A percentile compares a stretch with the other conserved stretches of the same genome.
Evolutionary conservation across 805 yeast species (phyloP).

Genomic region (Deakozyma indianensis): DNA sequence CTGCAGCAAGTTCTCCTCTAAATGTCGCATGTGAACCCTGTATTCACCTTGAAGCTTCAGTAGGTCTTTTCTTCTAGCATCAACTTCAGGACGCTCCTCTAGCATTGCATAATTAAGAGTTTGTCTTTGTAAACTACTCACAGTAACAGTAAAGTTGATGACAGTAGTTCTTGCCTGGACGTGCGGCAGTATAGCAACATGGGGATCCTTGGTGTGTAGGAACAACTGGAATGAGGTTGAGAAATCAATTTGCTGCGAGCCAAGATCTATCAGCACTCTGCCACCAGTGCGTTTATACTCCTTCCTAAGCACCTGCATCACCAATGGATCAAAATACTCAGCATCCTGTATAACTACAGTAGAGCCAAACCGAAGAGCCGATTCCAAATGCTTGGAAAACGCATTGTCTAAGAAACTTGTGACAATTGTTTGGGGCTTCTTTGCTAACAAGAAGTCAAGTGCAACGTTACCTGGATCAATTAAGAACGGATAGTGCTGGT

Average conservation of each 20-base stretch:
- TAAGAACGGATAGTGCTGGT: slow-evolving; percentile 36
- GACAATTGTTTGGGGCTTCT: slow-evolving; percentile 10
- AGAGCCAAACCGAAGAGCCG: slow-evolving; percentile 76
- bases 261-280: slow-evolving; percentile 44
- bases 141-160: slow-evolving; percentile 62
- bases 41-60: slow-evolving; percentile 45
- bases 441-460: slow-evolving; percentile 24
- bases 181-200: slow-evolving; percentile 33
- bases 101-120: slow-evolving; percentile 42
- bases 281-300: slow-evolving; percentile 61
- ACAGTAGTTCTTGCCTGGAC: slow-evolving; percentile 48
- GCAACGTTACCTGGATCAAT: slow-evolving; percentile 57
- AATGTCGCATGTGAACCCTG: slow-evolving; percentile 32
- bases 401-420: slow-evolving; percentile 64
- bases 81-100: slow-evolving; percentile 52
- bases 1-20: slow-evolving; percentile 46
- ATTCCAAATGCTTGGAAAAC: slow-evolving; percentile 56
- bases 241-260: slow-evolving; percentile 50
- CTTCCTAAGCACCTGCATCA: slow-evolving; percentile 44
- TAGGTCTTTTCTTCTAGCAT: slow-evolving; percentile 38
- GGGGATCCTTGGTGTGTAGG: slow-evolving; percentile 47
- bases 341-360: slow-evolving; percentile 60
- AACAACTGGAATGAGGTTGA: slow-evolving; percentile 48
- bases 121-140: slow-evolving; percentile 48
- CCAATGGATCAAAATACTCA: slow-evolving; percentile 63